phyloP scores from a whole-genome alignment of 768 basidiomycete species.

The Xerocomus brunneocitrinus region DNA sequence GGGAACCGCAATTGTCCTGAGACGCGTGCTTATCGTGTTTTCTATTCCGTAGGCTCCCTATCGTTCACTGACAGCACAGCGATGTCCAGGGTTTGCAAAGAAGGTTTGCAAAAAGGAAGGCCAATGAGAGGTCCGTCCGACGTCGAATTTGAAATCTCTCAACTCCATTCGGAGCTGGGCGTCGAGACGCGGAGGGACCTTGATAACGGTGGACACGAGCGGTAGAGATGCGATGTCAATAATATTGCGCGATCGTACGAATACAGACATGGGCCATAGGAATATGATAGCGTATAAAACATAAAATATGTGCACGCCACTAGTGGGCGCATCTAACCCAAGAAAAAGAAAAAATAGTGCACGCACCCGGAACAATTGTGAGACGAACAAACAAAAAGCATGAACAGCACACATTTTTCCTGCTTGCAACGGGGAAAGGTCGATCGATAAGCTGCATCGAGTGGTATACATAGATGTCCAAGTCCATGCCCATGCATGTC shows the following conservation, averaged over 20 bases:
- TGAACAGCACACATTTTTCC: background rate
- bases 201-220: background rate
- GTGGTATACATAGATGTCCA: constrained; percentile 9
- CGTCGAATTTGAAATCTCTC: background rate
- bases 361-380: background rate
- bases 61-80: background rate
- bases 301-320: background rate
- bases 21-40: background rate
- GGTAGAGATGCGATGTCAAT: background rate
- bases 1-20: background rate
- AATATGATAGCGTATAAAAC: background rate
- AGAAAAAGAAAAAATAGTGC: background rate
- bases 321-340: background rate
- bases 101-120: background rate
- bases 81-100: background rate
- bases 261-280: background rate
- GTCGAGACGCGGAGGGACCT: background rate
- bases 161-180: background rate
- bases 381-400: background rate
- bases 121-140: background rate
- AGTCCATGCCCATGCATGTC: background rate
- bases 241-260: background rate
- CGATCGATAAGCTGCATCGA: constrained; percentile 17
- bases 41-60: background rate
- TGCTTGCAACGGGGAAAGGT: background rate